Conservation (phyloP, 495 filamentous ascomycete species). For the Aspergillus funiculosus region DNA sequence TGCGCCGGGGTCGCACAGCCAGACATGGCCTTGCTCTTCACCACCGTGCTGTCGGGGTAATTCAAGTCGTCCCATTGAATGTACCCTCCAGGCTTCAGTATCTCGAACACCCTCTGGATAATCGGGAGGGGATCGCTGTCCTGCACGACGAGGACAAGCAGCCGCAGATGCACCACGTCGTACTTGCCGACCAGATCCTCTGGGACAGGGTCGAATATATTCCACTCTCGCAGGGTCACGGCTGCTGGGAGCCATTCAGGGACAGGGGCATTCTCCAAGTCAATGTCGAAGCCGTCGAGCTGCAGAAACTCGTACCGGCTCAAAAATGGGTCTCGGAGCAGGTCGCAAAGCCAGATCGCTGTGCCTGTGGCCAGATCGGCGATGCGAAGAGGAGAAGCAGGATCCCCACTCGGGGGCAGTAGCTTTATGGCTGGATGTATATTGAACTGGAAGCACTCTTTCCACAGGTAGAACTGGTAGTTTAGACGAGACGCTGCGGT, state of each 20-base stretch:
- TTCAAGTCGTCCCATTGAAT: constrained; percentile 33
- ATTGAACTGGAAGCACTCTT: constrained; percentile 7
- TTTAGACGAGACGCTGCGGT: constrained; percentile 6
- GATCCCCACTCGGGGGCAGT: neutral
- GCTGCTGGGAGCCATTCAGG: constrained; percentile 21
- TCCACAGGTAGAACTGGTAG: constrained; percentile 10
- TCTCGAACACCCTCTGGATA: constrained; percentile 12
- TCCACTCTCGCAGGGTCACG: constrained; percentile 22
- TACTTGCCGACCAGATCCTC: constrained; percentile 23
- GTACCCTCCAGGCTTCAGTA: constrained; percentile 32
- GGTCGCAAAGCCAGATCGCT: constrained; percentile 7
- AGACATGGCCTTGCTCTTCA: constrained; percentile 3
- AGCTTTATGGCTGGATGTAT: constrained; percentile 3
- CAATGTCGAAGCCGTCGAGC: constrained; percentile 24
- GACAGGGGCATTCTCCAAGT: constrained; percentile 18
- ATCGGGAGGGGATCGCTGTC: constrained; percentile 16
- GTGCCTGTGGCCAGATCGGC: constrained; percentile 6
- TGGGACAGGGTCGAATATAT: constrained; percentile 21
- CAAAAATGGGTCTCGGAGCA: neutral
- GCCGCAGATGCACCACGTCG: constrained; percentile 31
- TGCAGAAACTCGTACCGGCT: neutral
- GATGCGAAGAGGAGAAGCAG: neutral
- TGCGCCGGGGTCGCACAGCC: constrained; percentile 4
- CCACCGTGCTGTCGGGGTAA: constrained; percentile 1
- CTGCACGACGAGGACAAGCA: constrained; percentile 24